Base-by-base conservation (phyloP, 768 basidiomycete species). In the Russula olivacea region DNA sequence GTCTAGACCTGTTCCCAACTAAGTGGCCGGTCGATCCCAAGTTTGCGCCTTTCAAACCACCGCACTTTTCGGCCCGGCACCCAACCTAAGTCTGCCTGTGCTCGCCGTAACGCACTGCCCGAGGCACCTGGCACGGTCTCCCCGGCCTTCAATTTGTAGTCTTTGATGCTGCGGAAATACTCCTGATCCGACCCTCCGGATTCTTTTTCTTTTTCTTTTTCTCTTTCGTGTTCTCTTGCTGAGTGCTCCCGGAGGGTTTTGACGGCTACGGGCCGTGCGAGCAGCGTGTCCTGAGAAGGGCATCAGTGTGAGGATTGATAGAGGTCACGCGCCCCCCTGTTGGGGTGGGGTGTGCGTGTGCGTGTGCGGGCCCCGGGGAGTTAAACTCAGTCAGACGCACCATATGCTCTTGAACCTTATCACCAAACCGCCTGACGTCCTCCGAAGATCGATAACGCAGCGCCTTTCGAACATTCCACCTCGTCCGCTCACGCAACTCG, bases 401-500 rank as follows among this genome's bases (percentile, higher is more conserved):
- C 65, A 86, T 81, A 72, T 92, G 85, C 49, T 80, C 78, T 32
- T 77, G 76, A 6, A 84, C 86, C 70, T 86, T 88, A 64, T 75
- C 71, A 59, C 78, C 77, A 28, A 93, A 70, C 25, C 81, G 76
- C 11, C 69, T 61, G 10, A 80, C 68, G 28, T 83, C 84, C 61
- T 76, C 75, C 32, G 70, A 66, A 19, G 77, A 74, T 57, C 86
- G 78, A 71, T 80, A 93, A 57, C 76, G 83, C 23, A 93, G 74
- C 4, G 86, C 78, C 72, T 91, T 91, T 68, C 86, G 83, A 43
- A 93, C 74, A 72, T 90, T 91, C 80, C 83, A 85, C 61, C 87
- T 78, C 25, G 91, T 93, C 71, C 79, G 79, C 47, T 82, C 77
- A 47, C 91, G 79, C 58, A 93, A 68, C 49, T 80, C 68, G 6